These are phyloP conservation scores for Hymenoscyphus infarciens DNA, from an alignment of 2,329 filamentous ascomycete species.

Conservation along the genomic window DNA sequence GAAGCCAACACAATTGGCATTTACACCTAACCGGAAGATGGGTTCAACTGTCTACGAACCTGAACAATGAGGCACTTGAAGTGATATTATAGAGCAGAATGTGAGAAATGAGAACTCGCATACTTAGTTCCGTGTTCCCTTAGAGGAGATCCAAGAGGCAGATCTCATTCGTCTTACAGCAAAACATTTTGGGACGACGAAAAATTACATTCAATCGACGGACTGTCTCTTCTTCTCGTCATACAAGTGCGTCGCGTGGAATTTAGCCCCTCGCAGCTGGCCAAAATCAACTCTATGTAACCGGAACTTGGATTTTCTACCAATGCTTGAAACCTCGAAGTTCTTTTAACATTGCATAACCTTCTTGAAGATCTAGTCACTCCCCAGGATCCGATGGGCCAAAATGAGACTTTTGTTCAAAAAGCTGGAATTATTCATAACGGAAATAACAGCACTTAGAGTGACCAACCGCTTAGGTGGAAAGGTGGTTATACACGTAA, in stretches of 20 bases:
- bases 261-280: background rate
- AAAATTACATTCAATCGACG: background rate
- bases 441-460: no score
- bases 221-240: background rate
- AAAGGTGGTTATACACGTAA: no score
- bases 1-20: background rate
- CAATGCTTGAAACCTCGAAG: background rate
- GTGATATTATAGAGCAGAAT: background rate
- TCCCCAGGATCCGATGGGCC: no score
- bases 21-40: no score
- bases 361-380: background rate
- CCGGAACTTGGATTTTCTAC: background rate
- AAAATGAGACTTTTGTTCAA: no score
- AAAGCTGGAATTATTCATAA: no score
- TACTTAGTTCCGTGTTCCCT: background rate
- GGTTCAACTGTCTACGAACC: no score
- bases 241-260: background rate
- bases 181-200: background rate
- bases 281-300: background rate
- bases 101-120: no score
- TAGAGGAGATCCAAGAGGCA: background rate
- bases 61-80: no score
- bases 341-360: background rate
- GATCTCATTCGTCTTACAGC: background rate
- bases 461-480: no score